A percentile compares a stretch with the other conserved stretches of the same genome.
These are phyloP conservation scores for Heimioporus sp. DNA, from an alignment of 768 basidiomycete genomes.

Conservation along the genomic window DNA sequence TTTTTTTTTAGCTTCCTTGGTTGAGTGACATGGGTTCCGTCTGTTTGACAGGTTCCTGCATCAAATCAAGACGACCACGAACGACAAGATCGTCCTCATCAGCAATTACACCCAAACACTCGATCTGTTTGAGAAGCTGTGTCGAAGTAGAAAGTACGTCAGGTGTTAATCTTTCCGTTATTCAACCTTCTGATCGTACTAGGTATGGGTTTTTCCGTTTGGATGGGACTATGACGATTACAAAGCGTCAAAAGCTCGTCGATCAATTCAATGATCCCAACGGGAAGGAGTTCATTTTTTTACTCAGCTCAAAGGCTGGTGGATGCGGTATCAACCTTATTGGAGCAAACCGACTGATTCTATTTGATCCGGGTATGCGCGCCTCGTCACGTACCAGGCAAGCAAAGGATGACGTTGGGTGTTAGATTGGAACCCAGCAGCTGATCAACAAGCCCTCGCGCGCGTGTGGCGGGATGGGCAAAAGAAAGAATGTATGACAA, in stretches of 20 bases:
- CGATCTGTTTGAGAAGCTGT: slow-evolving; percentile 88
- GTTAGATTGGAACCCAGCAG: slow-evolving; percentile 97
- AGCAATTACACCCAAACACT: slow-evolving; percentile 97
- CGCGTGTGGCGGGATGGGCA: slow-evolving; percentile 99
- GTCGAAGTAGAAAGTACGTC: slow-evolving; percentile 76
- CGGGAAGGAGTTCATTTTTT: slow-evolving; percentile 91
- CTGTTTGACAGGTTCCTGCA: slow-evolving; percentile 66
- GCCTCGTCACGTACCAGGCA: background rate
- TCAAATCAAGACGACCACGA: slow-evolving; percentile 75
- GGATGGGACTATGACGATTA: slow-evolving; percentile 93
- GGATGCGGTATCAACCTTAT: slow-evolving; percentile 97
- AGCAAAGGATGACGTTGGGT: background rate
- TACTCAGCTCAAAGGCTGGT: slow-evolving; percentile 93
- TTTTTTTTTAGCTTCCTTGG: background rate
- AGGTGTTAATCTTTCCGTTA: background rate
- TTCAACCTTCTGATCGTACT: background rate
- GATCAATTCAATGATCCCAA: slow-evolving; percentile 94
- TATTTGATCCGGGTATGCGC: slow-evolving; percentile 85
- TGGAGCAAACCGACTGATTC: slow-evolving; percentile 91
- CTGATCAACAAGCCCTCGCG: slow-evolving; percentile 96
- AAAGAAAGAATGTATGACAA: slow-evolving; percentile 91
- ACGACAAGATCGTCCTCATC: slow-evolving; percentile 94
- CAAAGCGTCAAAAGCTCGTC: slow-evolving; percentile 91
- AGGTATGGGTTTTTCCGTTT: slow-evolving; percentile 90
- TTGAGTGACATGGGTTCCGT: background rate